These are phyloP conservation scores for Penicillium simplicissimum DNA, from an alignment of 495 filamentous ascomycete genomes.

Conservation along the genomic window DNA sequence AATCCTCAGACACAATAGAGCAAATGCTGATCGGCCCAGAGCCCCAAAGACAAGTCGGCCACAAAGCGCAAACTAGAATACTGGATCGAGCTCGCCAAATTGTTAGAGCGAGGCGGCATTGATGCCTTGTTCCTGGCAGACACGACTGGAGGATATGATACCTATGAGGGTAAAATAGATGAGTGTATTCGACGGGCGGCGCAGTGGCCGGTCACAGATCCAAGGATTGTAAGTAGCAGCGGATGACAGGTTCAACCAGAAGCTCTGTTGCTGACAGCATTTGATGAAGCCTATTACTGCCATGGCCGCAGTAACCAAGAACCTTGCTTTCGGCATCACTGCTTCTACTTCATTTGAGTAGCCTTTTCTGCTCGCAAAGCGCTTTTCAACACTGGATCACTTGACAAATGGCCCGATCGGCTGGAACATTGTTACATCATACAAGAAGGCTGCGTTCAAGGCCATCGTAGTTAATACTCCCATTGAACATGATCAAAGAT, in stretches of 20 bases:
- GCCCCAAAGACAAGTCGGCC: slow-evolving; percentile 55
- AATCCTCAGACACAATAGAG: neutral
- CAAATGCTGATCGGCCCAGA: slow-evolving; percentile 34
- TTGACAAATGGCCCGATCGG: slow-evolving; percentile 59
- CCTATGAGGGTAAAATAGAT: slow-evolving; percentile 57
- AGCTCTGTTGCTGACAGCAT: slow-evolving; percentile 12
- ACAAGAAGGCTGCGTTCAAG: slow-evolving; percentile 59
- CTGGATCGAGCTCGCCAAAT: slow-evolving; percentile 61
- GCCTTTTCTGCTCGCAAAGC: slow-evolving; percentile 58
- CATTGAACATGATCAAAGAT: slow-evolving; percentile 63
- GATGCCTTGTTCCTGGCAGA: slow-evolving; percentile 64
- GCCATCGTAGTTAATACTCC: slow-evolving; percentile 57
- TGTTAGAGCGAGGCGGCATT: slow-evolving; percentile 59
- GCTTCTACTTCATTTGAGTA: slow-evolving; percentile 59
- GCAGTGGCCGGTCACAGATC: slow-evolving; percentile 60
- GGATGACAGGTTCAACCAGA: neutral
- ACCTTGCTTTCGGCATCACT: slow-evolving; percentile 49
- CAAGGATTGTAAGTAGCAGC: slow-evolving; percentile 49
- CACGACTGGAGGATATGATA: slow-evolving; percentile 59
- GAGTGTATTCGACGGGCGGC: slow-evolving; percentile 51
- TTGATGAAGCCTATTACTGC: slow-evolving; percentile 41
- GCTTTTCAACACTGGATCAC: slow-evolving; percentile 65
- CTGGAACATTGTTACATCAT: slow-evolving; percentile 68
- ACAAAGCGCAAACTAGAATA: slow-evolving; percentile 58
- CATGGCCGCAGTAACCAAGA: slow-evolving; percentile 52